Evolutionary conservation across 1,139 yeast species (phyloP), one percentile per base, ranked within the genome.

Genomic region (Hyphopichia wangnamkhiaoensis): DNA sequence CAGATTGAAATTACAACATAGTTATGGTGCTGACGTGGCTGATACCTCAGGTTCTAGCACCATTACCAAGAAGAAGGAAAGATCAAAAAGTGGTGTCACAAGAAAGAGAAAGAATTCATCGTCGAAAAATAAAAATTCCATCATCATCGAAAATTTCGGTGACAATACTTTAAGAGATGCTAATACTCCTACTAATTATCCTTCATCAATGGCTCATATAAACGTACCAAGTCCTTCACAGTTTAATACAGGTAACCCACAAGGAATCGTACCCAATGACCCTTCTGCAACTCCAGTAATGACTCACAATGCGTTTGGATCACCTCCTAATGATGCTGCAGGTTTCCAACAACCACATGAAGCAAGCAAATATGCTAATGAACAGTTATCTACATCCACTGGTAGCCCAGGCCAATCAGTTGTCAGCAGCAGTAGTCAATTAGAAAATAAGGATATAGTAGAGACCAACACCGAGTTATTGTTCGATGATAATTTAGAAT

Each of bases 401-500:
- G 23, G 10, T 19, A 30, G 33, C 10, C 24, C 24, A 3, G 33
- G 33, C 8, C 33, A 30, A 19, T 30, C 33, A 4, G 16, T 30
- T 12, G 13, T n/a, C 13, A 30, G 24, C 19, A 28, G 17, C 17
- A 20, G 31, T 5, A 28, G 31, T 10, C 33, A 30, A n/a, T 12
- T 30, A n/a, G 33, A 30, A 5, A 19, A 30, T 30, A 30, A 13
- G 19, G 24, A 30, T 18, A 30, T 30, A n/a, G 16, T 16, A 2
- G 37, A 35, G 5, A 12, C 29, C 13, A 35, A 35, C 15, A 29
- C 33, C 12, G 33, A 29, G 13, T 17, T 35, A 2, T 32, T 50
- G 9, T 44, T 54, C 34, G 59, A 55, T 35, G 68, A 65, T 23
- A 59, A 57, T 39, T 47, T 68, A 30, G 76, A 69, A 33, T 70